A percentile compares a stretch with the other conserved stretches of the same genome.
Evolutionary conservation across 140 eudicot genomes (phyloP).

Genomic region (Cichorium intybus): DNA sequence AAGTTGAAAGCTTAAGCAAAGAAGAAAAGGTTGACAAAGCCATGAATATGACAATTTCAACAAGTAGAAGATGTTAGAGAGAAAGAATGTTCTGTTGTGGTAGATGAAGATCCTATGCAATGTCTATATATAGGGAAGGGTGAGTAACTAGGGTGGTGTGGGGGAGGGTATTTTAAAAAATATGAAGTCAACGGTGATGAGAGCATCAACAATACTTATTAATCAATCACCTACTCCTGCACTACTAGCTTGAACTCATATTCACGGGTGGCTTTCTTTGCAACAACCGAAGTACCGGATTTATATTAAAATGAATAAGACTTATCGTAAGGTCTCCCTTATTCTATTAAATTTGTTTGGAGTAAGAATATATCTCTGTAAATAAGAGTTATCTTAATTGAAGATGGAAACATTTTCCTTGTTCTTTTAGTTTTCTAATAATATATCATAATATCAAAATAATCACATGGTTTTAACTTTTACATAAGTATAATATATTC

Average conservation of each 20-base stretch:
- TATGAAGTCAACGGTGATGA: conserved; percentile 4
- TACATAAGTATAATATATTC: too few relatives aligned
- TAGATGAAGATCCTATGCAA: conserved; percentile 9
- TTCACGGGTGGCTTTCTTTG: not conserved
- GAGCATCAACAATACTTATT: not conserved
- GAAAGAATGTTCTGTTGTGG: conserved; percentile 15
- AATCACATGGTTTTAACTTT: too few relatives aligned
- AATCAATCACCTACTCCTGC: conserved; percentile 13
- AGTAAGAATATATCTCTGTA: not conserved
- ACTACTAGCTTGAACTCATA: not conserved
- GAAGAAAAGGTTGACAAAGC: conserved; percentile 23
- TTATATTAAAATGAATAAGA: not conserved
- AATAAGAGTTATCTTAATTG: not conserved
- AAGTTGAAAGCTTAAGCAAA: conserved; percentile 12
- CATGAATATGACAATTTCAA: conserved; percentile 21
- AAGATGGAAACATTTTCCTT: too few relatives aligned
- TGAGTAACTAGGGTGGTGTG: not conserved
- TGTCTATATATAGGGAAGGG: conserved; percentile 17
- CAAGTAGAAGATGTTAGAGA: not conserved
- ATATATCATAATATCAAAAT: too few relatives aligned
- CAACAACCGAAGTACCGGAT: not conserved
- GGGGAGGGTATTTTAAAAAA: not conserved
- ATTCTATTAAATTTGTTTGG: not conserved
- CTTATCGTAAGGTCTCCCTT: not conserved
- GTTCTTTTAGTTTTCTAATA: too few relatives aligned